These are phyloP conservation scores for Fomitopsis serialis DNA, from an alignment of 768 basidiomycete genomes.

Conservation along the genomic window DNA sequence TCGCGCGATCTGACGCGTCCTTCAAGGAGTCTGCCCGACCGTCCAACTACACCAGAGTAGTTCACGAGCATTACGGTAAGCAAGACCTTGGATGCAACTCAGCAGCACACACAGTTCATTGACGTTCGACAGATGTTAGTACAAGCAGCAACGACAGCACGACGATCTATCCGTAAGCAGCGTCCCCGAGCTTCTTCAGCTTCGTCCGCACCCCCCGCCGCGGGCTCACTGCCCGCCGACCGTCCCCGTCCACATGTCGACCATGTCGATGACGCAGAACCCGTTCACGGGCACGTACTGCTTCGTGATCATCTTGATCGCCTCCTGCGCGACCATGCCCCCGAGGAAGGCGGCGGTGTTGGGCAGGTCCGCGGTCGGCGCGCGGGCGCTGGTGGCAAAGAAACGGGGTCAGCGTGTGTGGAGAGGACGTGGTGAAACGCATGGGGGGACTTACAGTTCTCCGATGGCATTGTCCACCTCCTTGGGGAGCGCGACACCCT, in stretches of 20 bases:
- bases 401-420: background rate
- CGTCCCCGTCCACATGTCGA: conserved; percentile 70
- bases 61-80: too few species aligned
- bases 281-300: conserved; percentile 93
- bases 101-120: too few species aligned
- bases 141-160: too few species aligned
- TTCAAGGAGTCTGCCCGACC: too few species aligned
- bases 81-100: too few species aligned
- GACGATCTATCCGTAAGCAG: too few species aligned
- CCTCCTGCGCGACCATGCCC: conserved; percentile 92
- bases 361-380: conserved; percentile 82
- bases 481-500: conserved; percentile 44
- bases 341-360: conserved; percentile 93
- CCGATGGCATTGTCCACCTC: conserved; percentile 56
- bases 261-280: conserved; percentile 78
- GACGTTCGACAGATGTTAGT: too few species aligned
- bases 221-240: conserved; percentile 22
- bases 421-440: background rate
- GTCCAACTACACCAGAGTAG: too few species aligned
- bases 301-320: conserved; percentile 93
- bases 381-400: conserved; percentile 49
- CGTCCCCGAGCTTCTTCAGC: too few species aligned
- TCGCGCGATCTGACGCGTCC: too few species aligned
- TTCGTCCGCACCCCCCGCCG: too few species aligned
- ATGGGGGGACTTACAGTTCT: conserved; percentile 67